Percentiles rank a stretch among this genome's conserved stretches.
phyloP scores from a whole-genome alignment of 768 basidiomycete genomes.

The Suillus cothurnatus region DNA sequence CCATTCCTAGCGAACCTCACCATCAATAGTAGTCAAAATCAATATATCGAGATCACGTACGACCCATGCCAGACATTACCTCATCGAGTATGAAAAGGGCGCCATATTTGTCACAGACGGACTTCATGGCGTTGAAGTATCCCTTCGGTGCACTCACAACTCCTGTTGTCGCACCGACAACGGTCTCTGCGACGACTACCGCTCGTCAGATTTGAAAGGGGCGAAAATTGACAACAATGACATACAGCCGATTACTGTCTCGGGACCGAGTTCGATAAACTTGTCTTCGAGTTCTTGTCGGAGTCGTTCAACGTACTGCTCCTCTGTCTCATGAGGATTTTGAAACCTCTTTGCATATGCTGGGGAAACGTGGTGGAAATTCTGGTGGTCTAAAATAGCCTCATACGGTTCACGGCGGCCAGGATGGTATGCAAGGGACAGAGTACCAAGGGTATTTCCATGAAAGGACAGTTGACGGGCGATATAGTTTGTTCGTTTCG shows the following conservation, averaged over 20 bases:
- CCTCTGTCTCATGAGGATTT: constrained; percentile 67
- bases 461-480: constrained; percentile 80
- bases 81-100: constrained; percentile 85
- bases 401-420: constrained; percentile 68
- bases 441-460: constrained; percentile 76
- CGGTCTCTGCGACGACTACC: constrained; percentile 81
- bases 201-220: constrained; percentile 2
- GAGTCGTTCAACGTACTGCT: constrained; percentile 77
- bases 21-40: background rate
- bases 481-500: constrained; percentile 76
- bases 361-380: constrained; percentile 86
- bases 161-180: constrained; percentile 85
- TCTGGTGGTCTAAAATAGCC: constrained; percentile 58
- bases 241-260: constrained; percentile 82
- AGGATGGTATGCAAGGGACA: constrained; percentile 71
- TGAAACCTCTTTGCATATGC: constrained; percentile 86
- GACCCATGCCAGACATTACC: constrained; percentile 92
- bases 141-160: constrained; percentile 77
- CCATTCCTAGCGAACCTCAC: constrained; percentile 60
- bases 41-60: constrained; percentile 45
- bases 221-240: constrained; percentile 12
- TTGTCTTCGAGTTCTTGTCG: constrained; percentile 84
- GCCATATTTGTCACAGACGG: constrained; percentile 75
- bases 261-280: constrained; percentile 78
- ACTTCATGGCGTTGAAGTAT: constrained; percentile 84